Evolutionary conservation across 495 filamentous ascomycete species (phyloP), one percentile per base, ranked within the genome.

Genomic region (Trichoderma parareesei): DNA sequence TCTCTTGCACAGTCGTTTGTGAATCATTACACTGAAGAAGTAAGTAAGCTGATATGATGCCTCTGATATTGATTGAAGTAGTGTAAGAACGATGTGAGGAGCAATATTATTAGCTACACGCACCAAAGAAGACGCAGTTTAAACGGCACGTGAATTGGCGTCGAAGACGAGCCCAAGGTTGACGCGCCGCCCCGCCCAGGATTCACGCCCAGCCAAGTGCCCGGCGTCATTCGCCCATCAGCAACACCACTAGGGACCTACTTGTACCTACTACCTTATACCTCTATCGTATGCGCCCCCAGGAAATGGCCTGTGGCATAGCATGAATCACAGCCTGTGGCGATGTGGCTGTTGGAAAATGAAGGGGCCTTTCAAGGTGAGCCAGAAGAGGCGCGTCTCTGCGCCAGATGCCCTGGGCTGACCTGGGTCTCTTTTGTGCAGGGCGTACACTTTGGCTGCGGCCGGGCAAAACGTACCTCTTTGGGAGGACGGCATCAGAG

Each of bases 361-460:
- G 81, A 82, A 63, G 81, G 79, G 60, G 82, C 85, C 60, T 73
- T 78, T 42, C 77, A 84, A 61, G 71, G 78, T 40, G 80, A 82
- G 84, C 68, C 13, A 27, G 38, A 16, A 27, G 38, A 16, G 3
- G 16, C 38, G 18, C n/a, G 13, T 4, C 1, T 27, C 27, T 42
- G 60, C 9, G 18, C 65, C 75, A 69, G 41, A 11, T 5, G 38
- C 13, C 5, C 14, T 66, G 61, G 59, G 35, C n/a, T 37, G 53
- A 48, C 53, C 10, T 20, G 18, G 18, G 2, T 11, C 11, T 6
- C 60, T 16, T 67, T 66, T 18, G 66, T 60, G 46, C 59, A 88
- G 89, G 86, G 64, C 90, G 86, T 75, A 84, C 84, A 68, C 79
- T 92, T 66, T 95, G 90, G 91, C 81, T 95, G 67, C 86, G 88